Base-by-base conservation (phyloP, 257 asterid species). In the Penstemon barbatus region DNA sequence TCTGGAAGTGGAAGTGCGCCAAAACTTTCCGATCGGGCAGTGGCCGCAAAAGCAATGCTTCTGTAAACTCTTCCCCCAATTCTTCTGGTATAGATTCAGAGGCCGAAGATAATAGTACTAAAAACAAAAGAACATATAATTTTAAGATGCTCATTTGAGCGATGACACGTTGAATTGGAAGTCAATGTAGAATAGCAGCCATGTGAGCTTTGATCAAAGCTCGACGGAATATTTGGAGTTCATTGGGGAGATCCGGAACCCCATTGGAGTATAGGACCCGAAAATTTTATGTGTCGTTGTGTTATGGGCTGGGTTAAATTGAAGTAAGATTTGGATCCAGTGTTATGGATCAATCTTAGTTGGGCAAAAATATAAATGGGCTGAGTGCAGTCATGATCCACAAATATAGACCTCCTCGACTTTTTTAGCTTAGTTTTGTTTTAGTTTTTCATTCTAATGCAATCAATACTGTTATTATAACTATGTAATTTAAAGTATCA, bases 11-110 rank as follows among this genome's bases (percentile, higher is more conserved):
- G 76, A 93, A 93, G 78, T 90, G 97, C 6, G 97, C 79, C 61
- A 94, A 77, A 37, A 89, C 93, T 80, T 91, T 94, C 59, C 97
- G 92, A 81, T 89, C 97, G 61, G 97, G 97, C 55, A 94, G 82
- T 42, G 99, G 96, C 86, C 88, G 85, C 80, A 91, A 74, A 57
- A 91, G 82, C 81, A 94, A 72, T 68, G 96, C 96, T 85, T 94
- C 99, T 48, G 96, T 83, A 71, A 94, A 89, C 74, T 81, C 87
- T 75, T 93, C 99, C 4, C 75, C 57, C 53, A 56, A 53, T 57
- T 61, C 73, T 54, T 56, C 67, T 12, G 82, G 83, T n/a, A 67
- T 63, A 64, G 89, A 84, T 65, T 69, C 81, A 60, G 75, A 75
- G 15, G 69, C 70, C 67, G 73, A 71, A 45, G 84, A 42, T 13